Conservation (phyloP, 2,329 filamentous ascomycete genomes). For the Aureobasidium vineae region DNA sequence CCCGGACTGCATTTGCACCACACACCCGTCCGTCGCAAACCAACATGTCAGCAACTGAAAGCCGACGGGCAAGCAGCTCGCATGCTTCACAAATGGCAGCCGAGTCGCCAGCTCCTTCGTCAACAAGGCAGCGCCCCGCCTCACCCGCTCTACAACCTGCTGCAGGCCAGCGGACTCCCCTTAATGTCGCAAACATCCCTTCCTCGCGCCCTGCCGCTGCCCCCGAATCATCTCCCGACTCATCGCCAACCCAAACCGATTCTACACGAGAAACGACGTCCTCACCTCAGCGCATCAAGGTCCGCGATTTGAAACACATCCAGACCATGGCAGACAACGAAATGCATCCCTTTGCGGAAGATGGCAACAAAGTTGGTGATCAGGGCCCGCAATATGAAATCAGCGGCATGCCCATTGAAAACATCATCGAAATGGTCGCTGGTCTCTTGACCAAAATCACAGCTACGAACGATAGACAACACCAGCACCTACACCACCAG, state of each 20-base stretch:
- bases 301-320: constrained; percentile 88
- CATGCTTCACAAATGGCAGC: constrained; percentile 7
- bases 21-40: constrained; percentile 7
- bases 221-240: constrained; percentile 45
- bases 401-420: constrained; percentile 92
- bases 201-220: constrained; percentile 24
- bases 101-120: constrained; percentile 4
- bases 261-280: constrained; percentile 35
- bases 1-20: background rate
- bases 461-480: constrained; percentile 90
- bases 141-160: constrained; percentile 10
- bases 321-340: constrained; percentile 83
- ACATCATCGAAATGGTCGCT: constrained; percentile 99
- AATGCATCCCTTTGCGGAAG: constrained; percentile 57
- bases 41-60: constrained; percentile 28
- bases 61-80: constrained; percentile 26
- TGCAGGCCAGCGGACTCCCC: constrained; percentile 21
- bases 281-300: constrained; percentile 64
- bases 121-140: constrained; percentile 9
- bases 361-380: constrained; percentile 38
- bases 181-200: background rate
- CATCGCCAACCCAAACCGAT: constrained; percentile 34
- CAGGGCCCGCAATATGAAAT: constrained; percentile 79
- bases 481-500: constrained; percentile 81
- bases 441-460: constrained; percentile 96